These are phyloP conservation scores for Mortierella sp. DNA, from an alignment of 371 early-diverging fungal genomes.

Conservation along the genomic window DNA sequence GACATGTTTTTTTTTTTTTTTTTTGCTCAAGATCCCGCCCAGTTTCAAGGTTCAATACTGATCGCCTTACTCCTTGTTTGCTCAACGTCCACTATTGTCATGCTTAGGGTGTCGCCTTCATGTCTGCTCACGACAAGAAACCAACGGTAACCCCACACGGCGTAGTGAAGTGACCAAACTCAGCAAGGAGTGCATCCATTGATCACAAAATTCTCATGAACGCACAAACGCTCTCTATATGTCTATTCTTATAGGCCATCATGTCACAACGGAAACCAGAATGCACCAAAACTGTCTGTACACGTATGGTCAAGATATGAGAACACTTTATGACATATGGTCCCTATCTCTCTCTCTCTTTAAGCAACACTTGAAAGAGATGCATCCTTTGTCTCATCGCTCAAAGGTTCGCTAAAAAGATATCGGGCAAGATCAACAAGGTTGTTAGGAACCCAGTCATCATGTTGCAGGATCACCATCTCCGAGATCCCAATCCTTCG, in stretches of 20 bases:
- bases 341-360: too few relatives aligned
- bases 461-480: not conserved
- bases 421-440: too few relatives aligned
- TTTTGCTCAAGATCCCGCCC: not conserved
- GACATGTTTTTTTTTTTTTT: too few relatives aligned
- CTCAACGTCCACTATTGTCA: not conserved
- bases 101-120: constrained; percentile 60
- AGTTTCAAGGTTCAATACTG: too few relatives aligned
- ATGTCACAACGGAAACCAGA: constrained; percentile 28
- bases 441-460: too few relatives aligned
- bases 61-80: not conserved
- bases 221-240: not conserved
- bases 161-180: not conserved
- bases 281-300: constrained; percentile 15
- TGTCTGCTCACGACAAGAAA: constrained; percentile 52
- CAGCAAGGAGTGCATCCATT: not conserved
- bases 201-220: not conserved
- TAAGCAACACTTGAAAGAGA: too few relatives aligned
- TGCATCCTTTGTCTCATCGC: too few relatives aligned
- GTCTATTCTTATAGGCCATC: constrained; percentile 10
- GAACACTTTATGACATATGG: too few relatives aligned
- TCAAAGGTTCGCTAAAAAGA: constrained; percentile 2
- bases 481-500: too few relatives aligned
- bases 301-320: constrained; percentile 23
- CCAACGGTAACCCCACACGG: constrained; percentile 43